Percentiles rank a stretch among this genome's conserved stretches.
Conservation (phyloP, 2,329 filamentous ascomycete species). For the Penicillium vulpinum region DNA sequence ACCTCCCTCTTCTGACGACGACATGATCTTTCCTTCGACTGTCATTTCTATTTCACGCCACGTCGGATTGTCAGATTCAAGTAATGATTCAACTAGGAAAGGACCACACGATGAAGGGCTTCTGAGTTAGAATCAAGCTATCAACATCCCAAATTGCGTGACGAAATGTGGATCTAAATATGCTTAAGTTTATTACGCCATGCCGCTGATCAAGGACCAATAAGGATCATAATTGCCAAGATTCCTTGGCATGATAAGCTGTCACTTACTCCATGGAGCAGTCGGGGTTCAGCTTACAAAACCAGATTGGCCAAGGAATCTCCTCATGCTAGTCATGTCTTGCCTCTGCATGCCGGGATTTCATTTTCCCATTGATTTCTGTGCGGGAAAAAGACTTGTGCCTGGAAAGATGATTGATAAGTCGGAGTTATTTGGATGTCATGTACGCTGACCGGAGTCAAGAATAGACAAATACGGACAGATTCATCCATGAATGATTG, state of each 20-base stretch:
- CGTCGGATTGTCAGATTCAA: too few species aligned
- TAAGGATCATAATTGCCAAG: background rate
- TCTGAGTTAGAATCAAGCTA: too few species aligned
- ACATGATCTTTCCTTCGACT: too few species aligned
- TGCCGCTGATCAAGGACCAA: background rate
- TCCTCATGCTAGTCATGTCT: background rate
- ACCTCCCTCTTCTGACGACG: too few species aligned
- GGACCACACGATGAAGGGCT: too few species aligned
- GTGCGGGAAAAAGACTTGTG: background rate
- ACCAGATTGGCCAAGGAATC: background rate
- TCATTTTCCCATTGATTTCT: background rate
- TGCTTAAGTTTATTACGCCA: background rate
- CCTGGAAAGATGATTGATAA: background rate
- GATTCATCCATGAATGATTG: background rate
- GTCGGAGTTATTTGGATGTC: background rate
- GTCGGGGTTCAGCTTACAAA: background rate
- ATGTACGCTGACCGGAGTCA: too few species aligned
- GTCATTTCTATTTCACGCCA: too few species aligned
- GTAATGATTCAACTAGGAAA: too few species aligned
- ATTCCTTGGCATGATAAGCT: background rate
- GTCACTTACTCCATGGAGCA: background rate
- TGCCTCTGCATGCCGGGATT: background rate
- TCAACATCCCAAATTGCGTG: too few species aligned
- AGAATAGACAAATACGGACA: background rate
- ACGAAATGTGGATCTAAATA: background rate